Evolutionary conservation across 306 rosid species (phyloP).

Genomic region (Acacia confusa): DNA sequence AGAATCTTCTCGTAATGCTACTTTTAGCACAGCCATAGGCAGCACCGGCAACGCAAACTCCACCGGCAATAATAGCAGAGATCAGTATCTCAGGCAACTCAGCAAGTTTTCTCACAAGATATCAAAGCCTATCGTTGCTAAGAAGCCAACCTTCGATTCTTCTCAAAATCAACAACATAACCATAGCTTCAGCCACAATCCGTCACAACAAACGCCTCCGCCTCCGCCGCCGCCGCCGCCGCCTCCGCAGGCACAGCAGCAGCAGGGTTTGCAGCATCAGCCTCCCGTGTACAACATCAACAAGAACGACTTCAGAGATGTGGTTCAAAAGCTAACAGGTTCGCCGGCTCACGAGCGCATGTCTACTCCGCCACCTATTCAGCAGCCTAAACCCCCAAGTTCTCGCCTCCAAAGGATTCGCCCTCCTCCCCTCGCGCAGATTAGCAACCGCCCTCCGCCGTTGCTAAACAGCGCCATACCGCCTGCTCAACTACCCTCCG

Average conservation of each 20-base stretch:
- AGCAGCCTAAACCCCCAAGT: constrained; percentile 76
- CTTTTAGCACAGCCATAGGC: not conserved
- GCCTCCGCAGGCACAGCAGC: constrained; percentile 7
- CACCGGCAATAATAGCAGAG: not conserved
- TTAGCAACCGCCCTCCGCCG: constrained; percentile 64
- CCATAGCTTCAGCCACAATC: constrained; percentile 7
- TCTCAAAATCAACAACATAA: not conserved
- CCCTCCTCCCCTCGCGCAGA: constrained; percentile 84
- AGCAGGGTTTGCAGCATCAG: constrained; percentile 65
- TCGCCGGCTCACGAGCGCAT: constrained; percentile 92
- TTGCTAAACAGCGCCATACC: constrained; percentile 41
- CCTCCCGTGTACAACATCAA: constrained; percentile 97
- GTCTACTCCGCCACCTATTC: constrained; percentile 72
- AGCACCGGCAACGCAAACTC: not conserved
- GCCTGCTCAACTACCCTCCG: constrained; percentile 26
- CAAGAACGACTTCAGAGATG: constrained; percentile 93
- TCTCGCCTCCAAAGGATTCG: constrained; percentile 95
- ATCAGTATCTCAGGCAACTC: constrained; percentile 73
- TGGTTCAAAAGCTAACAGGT: constrained; percentile 95
- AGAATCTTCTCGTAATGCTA: constrained; percentile 25
- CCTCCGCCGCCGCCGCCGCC: not conserved
- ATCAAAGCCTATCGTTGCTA: constrained; percentile 58
- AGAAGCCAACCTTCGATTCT: constrained; percentile 51
- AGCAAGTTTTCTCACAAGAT: constrained; percentile 95
- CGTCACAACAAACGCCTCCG: not conserved